Evolutionary conservation across 257 asterid genomes (phyloP), one percentile per base, ranked within the genome.

Genomic region (Leptodermis oblonga): DNA sequence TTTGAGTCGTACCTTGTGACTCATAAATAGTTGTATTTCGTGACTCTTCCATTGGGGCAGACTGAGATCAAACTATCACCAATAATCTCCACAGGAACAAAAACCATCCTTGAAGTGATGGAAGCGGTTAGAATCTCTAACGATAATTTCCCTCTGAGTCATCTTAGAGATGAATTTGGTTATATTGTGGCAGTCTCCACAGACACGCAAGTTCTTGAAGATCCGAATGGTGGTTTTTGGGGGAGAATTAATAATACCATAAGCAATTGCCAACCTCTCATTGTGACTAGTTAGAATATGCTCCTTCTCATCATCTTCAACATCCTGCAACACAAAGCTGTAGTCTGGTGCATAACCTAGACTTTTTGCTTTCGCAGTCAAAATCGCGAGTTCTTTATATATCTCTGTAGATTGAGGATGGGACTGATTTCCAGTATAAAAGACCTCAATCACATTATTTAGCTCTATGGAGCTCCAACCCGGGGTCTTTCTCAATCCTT

Each of bases 261-360:
- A 88, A 69, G 79, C 78, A 73, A 91, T 87, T 41, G 97, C 97
- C 82, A 91, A 76, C 42, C 93, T 86, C 80, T 91, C 96, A 51
- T 92, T 91, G 71, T 91, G 96, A 71, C 90, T 74, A 18, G 79
- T 68, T 43, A 89, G 92, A 25, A 87, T 87, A 39, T 69, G 74
- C 70, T 88, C 95, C 76, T 89, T 88, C 88, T 89, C 97, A 33
- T 91, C 96, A 72, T 91, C 96, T 79, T 86, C 95, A 37, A 89
- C 96, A 75, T 87, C 95, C 70, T 87, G 96, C 71, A 89, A 75
- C 25, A 89, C 97, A 59, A 85, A 88, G 68, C 90, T 87, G 67
- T 69, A 70, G 70, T 91, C 95, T 8, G 97, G 96, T 42, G 69
- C 74, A 74, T 90, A 86, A 62, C 97, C 97, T 13, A 88, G 79